Base-by-base conservation (phyloP, 164 flowering plant species). In the Macadamia integrifolia region DNA sequence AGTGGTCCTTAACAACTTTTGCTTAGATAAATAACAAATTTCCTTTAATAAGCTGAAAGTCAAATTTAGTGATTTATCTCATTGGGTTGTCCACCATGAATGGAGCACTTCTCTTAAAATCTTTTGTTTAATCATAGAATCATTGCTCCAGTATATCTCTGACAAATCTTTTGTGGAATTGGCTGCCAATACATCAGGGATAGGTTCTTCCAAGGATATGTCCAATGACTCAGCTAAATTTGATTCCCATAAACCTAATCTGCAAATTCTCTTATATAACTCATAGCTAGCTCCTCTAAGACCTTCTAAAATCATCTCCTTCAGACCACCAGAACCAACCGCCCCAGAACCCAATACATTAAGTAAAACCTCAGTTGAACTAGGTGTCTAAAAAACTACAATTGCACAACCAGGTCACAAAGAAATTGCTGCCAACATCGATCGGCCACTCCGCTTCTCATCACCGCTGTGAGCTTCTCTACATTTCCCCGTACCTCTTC, bases 191-290 rank as follows among this genome's bases (percentile, higher is more conserved):
- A n/a, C 10, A 42, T 57, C 58, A 59, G 66, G 12, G 1, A 40
- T 18, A 70, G 65, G 71, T 61, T 79, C 76, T 15, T 18, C 76
- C 64, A 81, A 61, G 61, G 74, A 77, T 71, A 76, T 81, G 64
- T 88, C 98, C 40, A 90, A 77, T 40, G 88, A 76, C 61, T 85
- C 88, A 28, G 89, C 88, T 58, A 92, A 72, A 69, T 81, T 78
- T 8, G 71, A 64, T 23, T 23, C 23, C 23, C 23, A 23, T 23
- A 23, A 23, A 23, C 23, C 23, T 23, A 23, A 23, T 23, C 23
- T 23, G 23, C 23, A 23, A 23, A 23, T 23, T 23, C 23, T 23
- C 23, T 23, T 23, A 23, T 23, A 93, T 18, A 83, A 73, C 58
- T 75, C 80, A 56, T 89, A 90, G 6, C 82, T 70, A n/a, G 93